Conservation (phyloP, 208 protist species). For the Trypanosoma scelopori region DNA sequence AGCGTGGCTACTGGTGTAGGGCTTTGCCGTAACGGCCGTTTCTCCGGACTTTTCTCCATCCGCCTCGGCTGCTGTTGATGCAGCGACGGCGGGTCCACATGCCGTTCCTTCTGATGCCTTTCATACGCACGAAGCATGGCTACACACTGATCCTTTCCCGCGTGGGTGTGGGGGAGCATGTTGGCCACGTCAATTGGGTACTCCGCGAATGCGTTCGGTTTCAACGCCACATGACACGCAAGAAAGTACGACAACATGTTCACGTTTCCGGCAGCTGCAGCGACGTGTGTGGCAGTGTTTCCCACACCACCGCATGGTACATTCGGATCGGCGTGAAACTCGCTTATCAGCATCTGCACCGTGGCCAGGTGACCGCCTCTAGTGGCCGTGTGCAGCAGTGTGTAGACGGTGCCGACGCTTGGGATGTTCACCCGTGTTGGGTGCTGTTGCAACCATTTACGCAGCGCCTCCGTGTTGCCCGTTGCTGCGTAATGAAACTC, state of each 20-base stretch:
- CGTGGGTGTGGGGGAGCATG: background rate
- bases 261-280: constrained; percentile 28
- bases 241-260: constrained; percentile 41
- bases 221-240: background rate
- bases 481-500: constrained; percentile 48
- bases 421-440: constrained; percentile 56
- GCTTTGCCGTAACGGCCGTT: too few species aligned
- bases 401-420: constrained; percentile 31
- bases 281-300: constrained; percentile 55
- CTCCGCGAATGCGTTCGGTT: constrained; percentile 16
- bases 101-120: background rate
- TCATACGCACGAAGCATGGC: constrained; percentile 15
- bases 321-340: constrained; percentile 59
- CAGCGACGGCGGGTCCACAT: background rate
- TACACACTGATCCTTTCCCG: constrained; percentile 6
- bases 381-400: constrained; percentile 48
- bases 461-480: constrained; percentile 48
- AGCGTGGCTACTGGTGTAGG: background rate
- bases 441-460: constrained; percentile 45
- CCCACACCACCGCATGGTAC: constrained; percentile 46
- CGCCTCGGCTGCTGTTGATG: background rate
- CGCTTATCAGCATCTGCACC: constrained; percentile 54
- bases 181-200: constrained; percentile 21
- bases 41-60: too few species aligned
- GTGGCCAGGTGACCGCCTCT: constrained; percentile 28